Evolutionary conservation across 2,329 filamentous ascomycete species (phyloP).

Genomic region (Nothophoma quercina): DNA sequence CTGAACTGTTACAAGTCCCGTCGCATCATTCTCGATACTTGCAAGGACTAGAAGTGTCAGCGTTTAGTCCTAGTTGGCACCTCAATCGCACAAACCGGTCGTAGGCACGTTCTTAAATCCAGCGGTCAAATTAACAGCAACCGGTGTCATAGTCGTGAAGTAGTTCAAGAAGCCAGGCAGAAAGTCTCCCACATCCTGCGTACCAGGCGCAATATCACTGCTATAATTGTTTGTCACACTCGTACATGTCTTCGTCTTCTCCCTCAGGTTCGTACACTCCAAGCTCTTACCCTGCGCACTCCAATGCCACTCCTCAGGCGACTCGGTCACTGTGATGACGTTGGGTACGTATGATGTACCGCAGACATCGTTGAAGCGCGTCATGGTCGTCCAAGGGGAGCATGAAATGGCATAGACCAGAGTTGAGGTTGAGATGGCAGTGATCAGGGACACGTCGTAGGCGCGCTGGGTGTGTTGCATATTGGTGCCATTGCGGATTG

Average conservation of each 20-base stretch:
- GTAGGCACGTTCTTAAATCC: constrained; percentile 13
- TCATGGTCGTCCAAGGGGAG: constrained; percentile 9
- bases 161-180: constrained; percentile 12
- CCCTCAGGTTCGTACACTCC: constrained; percentile 5
- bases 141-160: constrained; percentile 16
- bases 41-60: constrained; percentile 11
- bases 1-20: constrained; percentile 3
- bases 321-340: constrained; percentile 19
- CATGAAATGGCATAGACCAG: constrained; percentile 19
- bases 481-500: constrained; percentile 13
- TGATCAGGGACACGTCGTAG: constrained; percentile 21
- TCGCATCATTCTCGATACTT: constrained; percentile 10
- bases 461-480: constrained; percentile 19
- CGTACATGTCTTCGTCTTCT: constrained; percentile 17
- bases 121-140: constrained; percentile 14
- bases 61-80: neutral
- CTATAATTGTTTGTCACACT: neutral
- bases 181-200: neutral
- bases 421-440: constrained; percentile 12
- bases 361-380: constrained; percentile 16
- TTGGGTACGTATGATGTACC: constrained; percentile 5
- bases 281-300: constrained; percentile 8
- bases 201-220: constrained; percentile 10
- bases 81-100: constrained; percentile 4
- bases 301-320: constrained; percentile 16